Percentiles rank a stretch among this genome's conserved stretches.
Evolutionary conservation across 768 basidiomycete species (phyloP).

Genomic region (Termitomyces heimii): DNA sequence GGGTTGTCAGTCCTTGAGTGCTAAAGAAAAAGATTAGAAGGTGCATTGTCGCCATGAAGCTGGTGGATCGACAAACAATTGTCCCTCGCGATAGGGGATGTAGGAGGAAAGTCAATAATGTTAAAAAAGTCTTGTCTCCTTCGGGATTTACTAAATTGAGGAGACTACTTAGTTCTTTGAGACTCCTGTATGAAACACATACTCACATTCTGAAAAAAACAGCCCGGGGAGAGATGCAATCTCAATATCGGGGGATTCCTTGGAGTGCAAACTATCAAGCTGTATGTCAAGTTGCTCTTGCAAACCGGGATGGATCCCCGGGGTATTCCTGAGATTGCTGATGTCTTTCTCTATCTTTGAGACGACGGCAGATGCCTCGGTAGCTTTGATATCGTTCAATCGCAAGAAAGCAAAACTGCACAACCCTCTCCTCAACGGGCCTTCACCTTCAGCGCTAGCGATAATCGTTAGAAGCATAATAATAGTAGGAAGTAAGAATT

Average conservation of each 20-base stretch:
- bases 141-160: conserved; percentile 23
- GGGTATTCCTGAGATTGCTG: conserved; percentile 16
- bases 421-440: conserved; percentile 18
- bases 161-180: not conserved
- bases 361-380: conserved; percentile 12
- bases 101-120: conserved; percentile 29
- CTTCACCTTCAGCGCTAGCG: conserved; percentile 18
- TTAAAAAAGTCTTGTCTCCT: conserved; percentile 36
- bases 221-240: conserved; percentile 18
- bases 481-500: not conserved
- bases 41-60: not conserved
- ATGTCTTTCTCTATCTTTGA: conserved; percentile 18
- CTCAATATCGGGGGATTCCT: conserved; percentile 20
- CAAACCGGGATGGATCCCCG: conserved; percentile 23
- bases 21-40: conserved; percentile 3
- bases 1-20: conserved; percentile 29
- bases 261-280: conserved; percentile 22
- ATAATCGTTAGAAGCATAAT: not conserved
- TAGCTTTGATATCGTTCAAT: conserved; percentile 14
- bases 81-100: conserved; percentile 44
- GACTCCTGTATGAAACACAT: no score
- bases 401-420: conserved; percentile 24
- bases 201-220: conserved; percentile 14
- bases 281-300: conserved; percentile 35
- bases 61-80: conserved; percentile 27